Percentiles rank a stretch among this genome's conserved stretches.
Conservation (phyloP, 2,329 filamentous ascomycete genomes). For the Arachnomyces sp. region DNA sequence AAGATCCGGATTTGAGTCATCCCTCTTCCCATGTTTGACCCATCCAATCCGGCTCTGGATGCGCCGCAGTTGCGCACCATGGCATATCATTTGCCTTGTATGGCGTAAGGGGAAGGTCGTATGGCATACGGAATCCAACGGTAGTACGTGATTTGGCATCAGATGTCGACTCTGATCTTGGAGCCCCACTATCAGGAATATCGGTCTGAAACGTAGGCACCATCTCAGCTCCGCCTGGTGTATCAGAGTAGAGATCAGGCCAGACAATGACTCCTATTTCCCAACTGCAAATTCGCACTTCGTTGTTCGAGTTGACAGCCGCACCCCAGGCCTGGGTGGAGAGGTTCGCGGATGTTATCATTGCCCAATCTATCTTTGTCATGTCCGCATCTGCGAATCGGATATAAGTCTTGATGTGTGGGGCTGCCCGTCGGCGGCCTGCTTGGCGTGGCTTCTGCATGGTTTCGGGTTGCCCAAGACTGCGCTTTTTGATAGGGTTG, state of each 20-base stretch:
- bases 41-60: conserved; percentile 56
- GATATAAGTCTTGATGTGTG: conserved; percentile 85
- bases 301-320: conserved; percentile 45
- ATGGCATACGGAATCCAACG: conserved; percentile 72
- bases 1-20: conserved; percentile 4
- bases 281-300: conserved; percentile 68
- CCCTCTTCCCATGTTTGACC: conserved; percentile 33
- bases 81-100: conserved; percentile 60
- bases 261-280: conserved; percentile 78
- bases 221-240: conserved; percentile 48
- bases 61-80: conserved; percentile 61
- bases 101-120: conserved; percentile 62
- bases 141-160: conserved; percentile 19
- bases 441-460: conserved; percentile 34
- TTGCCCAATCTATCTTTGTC: conserved; percentile 65
- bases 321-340: conserved; percentile 86
- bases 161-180: conserved; percentile 9
- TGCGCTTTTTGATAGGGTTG: neutral
- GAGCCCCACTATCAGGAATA: conserved; percentile 39
- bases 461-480: neutral
- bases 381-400: conserved; percentile 44
- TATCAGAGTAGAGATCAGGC: conserved; percentile 49
- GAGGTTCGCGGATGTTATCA: conserved; percentile 84
- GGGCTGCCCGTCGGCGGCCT: conserved; percentile 61
- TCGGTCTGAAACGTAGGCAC: conserved; percentile 60